Base-by-base conservation (phyloP, 2,329 filamentous ascomycete genomes). In the Cladobotryum mycophilum region DNA sequence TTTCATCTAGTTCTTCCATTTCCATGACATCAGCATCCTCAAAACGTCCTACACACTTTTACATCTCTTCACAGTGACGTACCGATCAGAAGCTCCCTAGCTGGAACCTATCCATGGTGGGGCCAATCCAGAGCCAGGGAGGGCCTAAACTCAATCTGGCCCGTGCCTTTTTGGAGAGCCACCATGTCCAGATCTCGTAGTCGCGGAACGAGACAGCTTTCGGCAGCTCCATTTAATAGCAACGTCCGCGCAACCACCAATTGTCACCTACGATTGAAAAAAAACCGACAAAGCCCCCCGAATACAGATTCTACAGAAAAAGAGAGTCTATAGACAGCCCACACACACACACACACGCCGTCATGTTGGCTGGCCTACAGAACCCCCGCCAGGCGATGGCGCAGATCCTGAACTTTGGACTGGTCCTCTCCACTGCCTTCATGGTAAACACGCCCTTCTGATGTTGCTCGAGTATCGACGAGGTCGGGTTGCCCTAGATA, bases 351-450 rank as follows among this genome's bases (percentile, higher is more conserved):
- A 5, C 20, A 5, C 20, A 5, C 35, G 25, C 20, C 49, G 41
- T 41, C 52, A 91, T 91, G 87, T 63, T 92, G 56, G 81, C 84
- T 41, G 72, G 76, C 57, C 75, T 95, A 56, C 73, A 76, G 53
- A 90, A 89, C 69, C 86, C 88, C 58, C 86, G 90, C 69, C 89
- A 95, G 68, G 79, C 87, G 49, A 84, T 89, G 61, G 78, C 82
- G 45, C 89, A 95, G 76, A 70, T 92, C 59, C 82, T 96, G 65
- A 95, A 95, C 73, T 96, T 96, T 68, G 89, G 85, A 51, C 82
- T 96, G 56, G 89, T 96, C 55, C 81, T 96, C 46, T 90, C 86
- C 9, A 93, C 89, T 1, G 90, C 91, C 1, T 96, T 96, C 66
- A 96, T 96, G 90, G 83, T 82, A 61, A 61, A 30, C 54, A 74